Evolutionary conservation across 768 basidiomycete species (phyloP).

Genomic region (Mycena rosella): DNA sequence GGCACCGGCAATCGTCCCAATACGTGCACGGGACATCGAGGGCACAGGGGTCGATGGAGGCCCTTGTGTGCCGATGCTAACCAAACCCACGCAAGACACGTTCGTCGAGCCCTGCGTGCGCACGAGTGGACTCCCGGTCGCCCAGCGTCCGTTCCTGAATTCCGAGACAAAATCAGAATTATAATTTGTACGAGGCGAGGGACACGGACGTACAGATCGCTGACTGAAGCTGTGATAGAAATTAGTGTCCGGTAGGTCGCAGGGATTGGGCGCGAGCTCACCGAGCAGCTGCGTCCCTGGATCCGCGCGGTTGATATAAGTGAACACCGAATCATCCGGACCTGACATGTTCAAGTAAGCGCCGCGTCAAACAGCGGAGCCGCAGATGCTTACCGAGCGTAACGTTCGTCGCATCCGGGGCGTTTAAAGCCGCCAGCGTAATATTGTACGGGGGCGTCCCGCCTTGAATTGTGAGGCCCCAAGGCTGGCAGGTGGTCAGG

Average conservation of each 20-base stretch:
- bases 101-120: constrained; percentile 41
- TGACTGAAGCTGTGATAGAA: constrained; percentile 49
- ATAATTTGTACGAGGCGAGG: not conserved
- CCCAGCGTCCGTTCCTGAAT: constrained; percentile 56
- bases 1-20: not conserved
- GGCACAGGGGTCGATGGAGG: too few relatives aligned
- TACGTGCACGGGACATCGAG: not conserved
- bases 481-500: constrained; percentile 58
- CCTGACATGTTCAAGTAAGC: not conserved
- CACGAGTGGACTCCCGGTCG: constrained; percentile 46
- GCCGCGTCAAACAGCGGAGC: not conserved
- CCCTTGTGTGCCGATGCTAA: too few relatives aligned
- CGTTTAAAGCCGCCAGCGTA: constrained; percentile 53
- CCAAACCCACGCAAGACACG: not conserved
- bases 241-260: not conserved
- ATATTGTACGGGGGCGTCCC: constrained; percentile 60
- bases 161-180: not conserved
- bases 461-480: constrained; percentile 59
- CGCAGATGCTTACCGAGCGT: constrained; percentile 44
- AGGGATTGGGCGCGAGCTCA: constrained; percentile 33
- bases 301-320: constrained; percentile 57
- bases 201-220: constrained; percentile 55
- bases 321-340: constrained; percentile 51
- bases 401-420: constrained; percentile 56
- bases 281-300: constrained; percentile 55